phyloP scores from a whole-genome alignment of 805 yeast species.

The Alloascoidea hylecoeti region DNA sequence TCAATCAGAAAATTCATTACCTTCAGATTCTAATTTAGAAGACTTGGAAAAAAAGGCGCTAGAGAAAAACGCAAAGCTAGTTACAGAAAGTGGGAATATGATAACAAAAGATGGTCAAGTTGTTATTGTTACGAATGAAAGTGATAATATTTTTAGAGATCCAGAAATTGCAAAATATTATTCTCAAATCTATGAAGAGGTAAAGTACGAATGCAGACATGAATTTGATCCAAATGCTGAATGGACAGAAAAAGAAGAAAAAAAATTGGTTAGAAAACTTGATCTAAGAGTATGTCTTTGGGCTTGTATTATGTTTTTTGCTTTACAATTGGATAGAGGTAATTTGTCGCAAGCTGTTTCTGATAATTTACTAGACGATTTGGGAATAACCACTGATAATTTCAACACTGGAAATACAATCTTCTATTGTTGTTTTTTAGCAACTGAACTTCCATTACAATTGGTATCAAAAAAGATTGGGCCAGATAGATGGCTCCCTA shows the following conservation, averaged over 20 bases:
- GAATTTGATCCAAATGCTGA: conserved; percentile 37
- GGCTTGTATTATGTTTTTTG: conserved; percentile 42
- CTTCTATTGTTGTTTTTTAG: conserved; percentile 33
- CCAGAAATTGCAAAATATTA: conserved; percentile 29
- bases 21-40: no score
- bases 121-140: no score
- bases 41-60: no score
- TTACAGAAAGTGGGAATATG: no score
- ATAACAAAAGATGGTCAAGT: no score
- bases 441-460: conserved; percentile 54
- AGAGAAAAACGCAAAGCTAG: no score
- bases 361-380: conserved; percentile 35
- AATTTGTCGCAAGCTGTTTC: conserved; percentile 42
- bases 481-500: conserved; percentile 48
- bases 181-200: conserved; percentile 24
- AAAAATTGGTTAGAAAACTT: conserved; percentile 28
- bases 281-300: conserved; percentile 37
- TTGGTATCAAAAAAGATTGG: conserved; percentile 47
- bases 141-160: conserved; percentile 24
- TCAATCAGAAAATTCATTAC: no score
- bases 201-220: conserved; percentile 36
- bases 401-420: conserved; percentile 44
- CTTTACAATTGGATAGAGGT: conserved; percentile 40
- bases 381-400: conserved; percentile 36
- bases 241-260: conserved; percentile 35